Conservation (phyloP, 2,329 filamentous ascomycete genomes). For the Monosporascus sp. region DNA sequence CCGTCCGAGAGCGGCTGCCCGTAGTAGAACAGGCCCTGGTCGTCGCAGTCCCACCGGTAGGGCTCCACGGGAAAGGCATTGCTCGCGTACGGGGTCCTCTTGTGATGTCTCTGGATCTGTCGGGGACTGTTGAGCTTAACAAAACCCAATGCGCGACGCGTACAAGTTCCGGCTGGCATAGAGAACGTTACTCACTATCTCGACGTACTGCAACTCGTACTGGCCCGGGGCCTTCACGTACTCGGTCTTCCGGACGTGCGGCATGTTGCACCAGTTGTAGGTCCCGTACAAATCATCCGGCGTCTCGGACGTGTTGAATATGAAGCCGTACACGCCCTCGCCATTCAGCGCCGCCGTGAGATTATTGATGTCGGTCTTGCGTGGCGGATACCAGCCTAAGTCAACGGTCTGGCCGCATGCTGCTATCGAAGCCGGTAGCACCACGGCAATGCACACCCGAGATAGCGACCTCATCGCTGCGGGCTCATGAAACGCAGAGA, state of each 20-base stretch:
- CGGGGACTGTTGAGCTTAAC: conserved; percentile 1
- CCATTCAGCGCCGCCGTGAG: conserved; percentile 51
- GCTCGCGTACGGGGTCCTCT: conserved; percentile 72
- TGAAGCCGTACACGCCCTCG: conserved; percentile 65
- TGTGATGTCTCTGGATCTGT: conserved; percentile 76
- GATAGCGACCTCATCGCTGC: neutral
- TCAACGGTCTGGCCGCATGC: conserved; percentile 23
- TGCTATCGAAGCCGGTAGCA: neutral
- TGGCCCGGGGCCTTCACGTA: conserved; percentile 51
- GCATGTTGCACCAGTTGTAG: conserved; percentile 88
- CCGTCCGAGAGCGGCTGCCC: conserved; percentile 46
- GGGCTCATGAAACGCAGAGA: neutral
- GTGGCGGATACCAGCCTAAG: conserved; percentile 54
- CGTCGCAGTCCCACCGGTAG: conserved; percentile 68
- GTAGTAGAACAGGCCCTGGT: conserved; percentile 66
- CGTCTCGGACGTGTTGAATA: conserved; percentile 62
- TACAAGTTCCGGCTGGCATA: neutral
- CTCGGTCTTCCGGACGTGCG: conserved; percentile 64
- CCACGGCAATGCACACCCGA: neutral
- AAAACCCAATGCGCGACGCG: neutral
- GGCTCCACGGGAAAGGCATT: conserved; percentile 73
- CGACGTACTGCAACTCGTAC: conserved; percentile 69
- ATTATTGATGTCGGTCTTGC: conserved; percentile 53
- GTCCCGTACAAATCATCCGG: conserved; percentile 52
- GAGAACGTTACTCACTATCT: conserved; percentile 50